phyloP scores from a whole-genome alignment of 2,329 filamentous ascomycete species.

The Cordyceps cateniannulata region DNA sequence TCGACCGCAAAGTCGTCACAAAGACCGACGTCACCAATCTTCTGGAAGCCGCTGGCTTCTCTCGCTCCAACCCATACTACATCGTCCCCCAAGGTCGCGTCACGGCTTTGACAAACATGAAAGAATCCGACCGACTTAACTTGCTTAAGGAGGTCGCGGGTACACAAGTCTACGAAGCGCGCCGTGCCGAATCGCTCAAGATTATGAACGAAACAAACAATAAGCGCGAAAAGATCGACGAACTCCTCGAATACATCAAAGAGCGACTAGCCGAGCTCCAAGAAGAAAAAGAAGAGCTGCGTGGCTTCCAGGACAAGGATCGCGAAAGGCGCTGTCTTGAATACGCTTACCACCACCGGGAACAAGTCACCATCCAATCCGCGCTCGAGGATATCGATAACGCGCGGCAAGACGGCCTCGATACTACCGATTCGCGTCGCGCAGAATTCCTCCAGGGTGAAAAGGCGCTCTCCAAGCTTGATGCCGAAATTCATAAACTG shows the following conservation, averaged over 20 bases:
- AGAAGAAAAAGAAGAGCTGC: slow-evolving; percentile 93
- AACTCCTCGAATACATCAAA: slow-evolving; percentile 84
- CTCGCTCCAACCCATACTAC: slow-evolving; percentile 95
- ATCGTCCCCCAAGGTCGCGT: slow-evolving; percentile 97
- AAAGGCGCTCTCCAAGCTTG: slow-evolving; percentile 68
- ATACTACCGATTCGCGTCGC: slow-evolving; percentile 76
- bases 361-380: slow-evolving; percentile 72
- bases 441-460: slow-evolving; percentile 72
- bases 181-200: slow-evolving; percentile 84
- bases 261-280: slow-evolving; percentile 84
- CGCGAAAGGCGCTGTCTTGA: slow-evolving; percentile 85
- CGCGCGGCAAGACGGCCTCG: slow-evolving; percentile 71
- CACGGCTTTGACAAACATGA: slow-evolving; percentile 96
- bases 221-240: slow-evolving; percentile 91
- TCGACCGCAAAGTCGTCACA: slow-evolving; percentile 94
- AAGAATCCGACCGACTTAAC: slow-evolving; percentile 83
- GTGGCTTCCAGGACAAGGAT: slow-evolving; percentile 92
- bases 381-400: slow-evolving; percentile 79
- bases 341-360: slow-evolving; percentile 88
- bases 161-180: slow-evolving; percentile 92
- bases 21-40: slow-evolving; percentile 93
- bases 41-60: slow-evolving; percentile 93
- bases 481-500: slow-evolving; percentile 71
- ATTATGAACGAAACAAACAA: slow-evolving; percentile 97
- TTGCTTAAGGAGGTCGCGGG: slow-evolving; percentile 97